phyloP scores from a whole-genome alignment of 176 grass and related monocot genomes.

The Melocanna baccifera region DNA sequence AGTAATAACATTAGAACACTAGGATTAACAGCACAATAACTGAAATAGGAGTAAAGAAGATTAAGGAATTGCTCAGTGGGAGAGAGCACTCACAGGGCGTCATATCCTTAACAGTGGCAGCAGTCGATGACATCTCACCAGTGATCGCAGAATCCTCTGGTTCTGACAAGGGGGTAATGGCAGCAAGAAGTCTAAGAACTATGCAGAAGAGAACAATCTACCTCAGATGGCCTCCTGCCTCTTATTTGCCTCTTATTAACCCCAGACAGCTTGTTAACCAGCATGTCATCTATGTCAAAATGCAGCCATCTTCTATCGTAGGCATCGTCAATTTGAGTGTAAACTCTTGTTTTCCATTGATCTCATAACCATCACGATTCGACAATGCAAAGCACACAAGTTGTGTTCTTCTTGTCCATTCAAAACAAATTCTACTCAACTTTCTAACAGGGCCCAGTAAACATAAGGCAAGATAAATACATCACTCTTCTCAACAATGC shows the following conservation, averaged over 20 bases:
- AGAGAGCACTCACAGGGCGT: conserved; percentile 23
- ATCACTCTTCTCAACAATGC: neutral
- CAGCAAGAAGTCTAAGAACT: neutral
- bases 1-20: neutral
- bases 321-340: conserved; percentile 18
- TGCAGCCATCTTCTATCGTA: conserved; percentile 9
- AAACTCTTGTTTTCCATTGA: neutral
- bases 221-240: neutral
- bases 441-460: conserved; percentile 1
- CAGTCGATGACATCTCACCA: conserved; percentile 11
- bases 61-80: neutral
- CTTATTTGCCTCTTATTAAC: conserved; percentile 38
- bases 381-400: neutral
- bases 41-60: neutral
- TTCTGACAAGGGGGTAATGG: neutral
- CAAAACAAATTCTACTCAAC: neutral
- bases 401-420: neutral
- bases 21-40: neutral
- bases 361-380: neutral
- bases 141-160: neutral
- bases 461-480: conserved; percentile 16
- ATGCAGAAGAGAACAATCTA: neutral
- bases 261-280: conserved; percentile 6
- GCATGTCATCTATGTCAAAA: neutral
- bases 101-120: conserved; percentile 3